phyloP scores from a whole-genome alignment of 129 eudicot species.

The Glebionis coronaria region DNA sequence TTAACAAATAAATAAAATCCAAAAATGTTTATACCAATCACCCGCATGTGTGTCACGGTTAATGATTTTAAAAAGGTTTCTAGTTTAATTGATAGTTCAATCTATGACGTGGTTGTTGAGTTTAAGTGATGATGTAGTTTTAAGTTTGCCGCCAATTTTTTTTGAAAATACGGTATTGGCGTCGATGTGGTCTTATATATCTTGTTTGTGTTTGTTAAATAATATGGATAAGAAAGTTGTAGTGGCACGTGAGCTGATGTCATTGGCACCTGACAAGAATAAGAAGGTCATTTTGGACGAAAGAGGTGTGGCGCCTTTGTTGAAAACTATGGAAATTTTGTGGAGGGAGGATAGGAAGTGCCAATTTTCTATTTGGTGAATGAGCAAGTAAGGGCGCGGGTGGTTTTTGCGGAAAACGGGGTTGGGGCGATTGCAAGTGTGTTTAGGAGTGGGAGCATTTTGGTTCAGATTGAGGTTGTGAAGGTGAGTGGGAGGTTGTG shows the following conservation, averaged over 20 bases:
- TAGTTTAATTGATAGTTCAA: conserved; percentile 37
- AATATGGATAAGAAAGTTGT: conserved; percentile 19
- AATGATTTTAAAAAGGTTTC: conserved; percentile 27
- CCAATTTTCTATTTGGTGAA: conserved; percentile 29
- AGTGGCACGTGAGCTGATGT: conserved; percentile 32
- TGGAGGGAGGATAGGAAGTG: conserved; percentile 22
- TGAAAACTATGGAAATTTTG: conserved; percentile 23
- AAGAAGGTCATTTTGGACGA: conserved; percentile 34
- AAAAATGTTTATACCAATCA: too few relatives aligned
- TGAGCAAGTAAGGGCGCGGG: conserved; percentile 35
- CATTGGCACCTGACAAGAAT: conserved; percentile 52
- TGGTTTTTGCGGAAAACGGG: conserved; percentile 39
- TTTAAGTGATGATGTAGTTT: conserved; percentile 12
- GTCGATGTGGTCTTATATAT: conserved; percentile 42
- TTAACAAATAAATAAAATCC: too few relatives aligned
- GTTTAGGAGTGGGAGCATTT: conserved; percentile 33
- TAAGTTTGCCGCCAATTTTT: conserved; percentile 30
- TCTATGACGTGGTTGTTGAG: conserved; percentile 48
- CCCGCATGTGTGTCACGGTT: too few relatives aligned
- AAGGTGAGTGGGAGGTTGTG: conserved; percentile 48
- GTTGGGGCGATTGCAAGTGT: conserved; percentile 31
- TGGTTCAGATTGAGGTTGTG: conserved; percentile 41
- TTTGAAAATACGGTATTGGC: conserved; percentile 32
- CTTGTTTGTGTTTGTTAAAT: conserved; percentile 19
- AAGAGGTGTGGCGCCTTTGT: conserved; percentile 28